A percentile compares a stretch with the other conserved stretches of the same genome.
These are phyloP conservation scores for Strigomonas culicis DNA, from an alignment of 208 protist genomes.

Conservation along the genomic window DNA sequence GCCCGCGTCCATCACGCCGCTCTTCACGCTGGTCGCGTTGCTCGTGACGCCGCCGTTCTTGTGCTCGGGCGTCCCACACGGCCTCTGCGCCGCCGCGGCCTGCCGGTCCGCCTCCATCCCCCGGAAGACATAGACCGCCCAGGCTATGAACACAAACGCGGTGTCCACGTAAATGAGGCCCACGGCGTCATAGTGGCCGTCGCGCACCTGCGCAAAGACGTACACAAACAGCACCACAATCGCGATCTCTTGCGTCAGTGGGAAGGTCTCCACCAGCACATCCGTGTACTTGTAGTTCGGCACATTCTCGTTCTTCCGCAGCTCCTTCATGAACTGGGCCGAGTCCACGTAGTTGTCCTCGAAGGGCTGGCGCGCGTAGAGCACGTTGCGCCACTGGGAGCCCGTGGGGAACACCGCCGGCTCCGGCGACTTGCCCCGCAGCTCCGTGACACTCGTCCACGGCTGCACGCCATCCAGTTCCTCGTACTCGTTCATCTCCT, in stretches of 20 bases:
- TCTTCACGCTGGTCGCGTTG: too few relatives aligned
- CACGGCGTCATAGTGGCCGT: slow-evolving; percentile 25
- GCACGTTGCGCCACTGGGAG: slow-evolving; percentile 65
- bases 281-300: slow-evolving; percentile 66
- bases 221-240: slow-evolving; percentile 84
- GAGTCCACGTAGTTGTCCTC: slow-evolving; percentile 92
- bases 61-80: not conserved
- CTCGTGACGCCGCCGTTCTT: too few relatives aligned
- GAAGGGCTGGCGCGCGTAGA: slow-evolving; percentile 83
- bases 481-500: too few relatives aligned
- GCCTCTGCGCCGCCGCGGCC: not conserved
- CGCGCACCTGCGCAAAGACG: slow-evolving; percentile 58
- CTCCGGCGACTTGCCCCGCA: not conserved
- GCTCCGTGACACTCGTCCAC: too few relatives aligned
- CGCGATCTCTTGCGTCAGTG: slow-evolving; percentile 83
- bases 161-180: slow-evolving; percentile 62
- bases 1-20: too few relatives aligned
- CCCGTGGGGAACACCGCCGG: slow-evolving; percentile 11
- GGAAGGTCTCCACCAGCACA: slow-evolving; percentile 78
- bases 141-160: slow-evolving; percentile 29
- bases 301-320: slow-evolving; percentile 79
- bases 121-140: slow-evolving; percentile 29
- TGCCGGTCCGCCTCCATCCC: not conserved
- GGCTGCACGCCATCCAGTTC: too few relatives aligned
- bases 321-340: slow-evolving; percentile 69